Base-by-base conservation (phyloP, 306 rosid genomes). In the Sophora flavescens region DNA sequence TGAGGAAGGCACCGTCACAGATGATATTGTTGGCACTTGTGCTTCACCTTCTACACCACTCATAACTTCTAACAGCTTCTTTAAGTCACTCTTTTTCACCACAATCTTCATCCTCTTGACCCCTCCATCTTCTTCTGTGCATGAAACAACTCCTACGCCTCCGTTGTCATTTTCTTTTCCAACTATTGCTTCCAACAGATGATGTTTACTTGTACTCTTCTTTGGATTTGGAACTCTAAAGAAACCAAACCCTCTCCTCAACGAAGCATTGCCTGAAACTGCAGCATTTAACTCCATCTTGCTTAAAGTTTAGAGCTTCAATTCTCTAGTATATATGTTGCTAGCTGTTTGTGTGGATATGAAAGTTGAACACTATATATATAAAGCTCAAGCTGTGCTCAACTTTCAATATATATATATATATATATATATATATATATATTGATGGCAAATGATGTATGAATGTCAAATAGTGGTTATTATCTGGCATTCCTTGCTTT, bases 41-140 rank as follows among this genome's bases (percentile, higher is more conserved):
- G 72, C 10, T 11, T 1, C 14, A 2, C 12, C 6, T 17, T 4
- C 26, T 6, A 28, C 26, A 4, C 45, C 74, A 8, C 13, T 72
- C 76, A 85, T 76, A 8, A 51, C 72, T 60, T 85, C 75, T n/a
- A 88, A 42, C 16, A 87, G 38, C 60, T 87, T 80, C 82, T 84
- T 75, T 15, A 88, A 44, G 12, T 88, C 89, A 44, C 88, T 61
- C 66, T 68, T 91, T 44, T 64, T 80, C 41, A 91, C 84, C 14
- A 80, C 17, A 45, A 91, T 82, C 89, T 85, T 91, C 86, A 88
- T 67, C 77, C 88, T 82, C 81, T 88, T 82, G 5, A 74, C 87
- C 30, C 91, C 86, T 22, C 91, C 91, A 8, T 60, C 72, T 69
- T 87, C 85, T 63, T 78, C 84, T 6, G 4, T 68, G 73, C 75